A percentile compares a stretch with the other conserved stretches of the same genome.
phyloP scores from a whole-genome alignment of 768 basidiomycete genomes.

The Pluteus cervinus region DNA sequence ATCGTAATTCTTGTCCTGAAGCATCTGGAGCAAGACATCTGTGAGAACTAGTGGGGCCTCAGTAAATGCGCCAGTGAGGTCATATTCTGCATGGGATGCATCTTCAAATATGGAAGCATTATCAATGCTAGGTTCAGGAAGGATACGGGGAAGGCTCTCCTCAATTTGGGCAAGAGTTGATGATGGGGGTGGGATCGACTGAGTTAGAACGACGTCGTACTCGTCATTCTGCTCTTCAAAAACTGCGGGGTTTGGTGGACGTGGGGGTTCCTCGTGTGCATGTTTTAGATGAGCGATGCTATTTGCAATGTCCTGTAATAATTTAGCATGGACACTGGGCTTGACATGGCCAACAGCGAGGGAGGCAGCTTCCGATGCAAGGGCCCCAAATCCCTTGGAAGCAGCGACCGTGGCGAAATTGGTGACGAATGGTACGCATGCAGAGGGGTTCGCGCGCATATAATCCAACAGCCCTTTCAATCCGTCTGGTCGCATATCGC shows the following conservation, averaged over 20 bases:
- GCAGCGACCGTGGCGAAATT: too few species aligned
- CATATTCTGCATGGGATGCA: constrained; percentile 18
- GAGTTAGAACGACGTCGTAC: constrained; percentile 14
- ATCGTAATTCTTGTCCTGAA: constrained; percentile 14
- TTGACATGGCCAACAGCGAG: too few species aligned
- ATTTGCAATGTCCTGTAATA: not conserved
- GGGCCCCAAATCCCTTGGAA: too few species aligned
- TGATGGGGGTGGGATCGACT: constrained; percentile 9
- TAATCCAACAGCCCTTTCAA: too few species aligned
- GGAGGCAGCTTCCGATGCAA: too few species aligned
- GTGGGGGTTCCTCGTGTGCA: constrained; percentile 1
- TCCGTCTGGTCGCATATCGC: too few species aligned
- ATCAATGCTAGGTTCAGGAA: constrained; percentile 18
- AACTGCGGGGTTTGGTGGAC: constrained; percentile 8
- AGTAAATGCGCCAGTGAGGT: constrained; percentile 6
- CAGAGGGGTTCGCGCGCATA: too few species aligned
- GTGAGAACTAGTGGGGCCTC: constrained; percentile 8
- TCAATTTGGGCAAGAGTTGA: constrained; percentile 22
- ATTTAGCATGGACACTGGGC: constrained; percentile 4
- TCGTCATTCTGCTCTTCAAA: constrained; percentile 28
- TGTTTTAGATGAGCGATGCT: constrained; percentile 6
- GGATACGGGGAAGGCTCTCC: constrained; percentile 19
- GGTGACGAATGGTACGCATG: too few species aligned
- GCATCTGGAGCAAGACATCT: constrained; percentile 16
- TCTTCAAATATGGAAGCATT: constrained; percentile 30